Evolutionary conservation across 2,329 filamentous ascomycete species (phyloP), one percentile per base, ranked within the genome.

Genomic region (Bipolaris cookei): DNA sequence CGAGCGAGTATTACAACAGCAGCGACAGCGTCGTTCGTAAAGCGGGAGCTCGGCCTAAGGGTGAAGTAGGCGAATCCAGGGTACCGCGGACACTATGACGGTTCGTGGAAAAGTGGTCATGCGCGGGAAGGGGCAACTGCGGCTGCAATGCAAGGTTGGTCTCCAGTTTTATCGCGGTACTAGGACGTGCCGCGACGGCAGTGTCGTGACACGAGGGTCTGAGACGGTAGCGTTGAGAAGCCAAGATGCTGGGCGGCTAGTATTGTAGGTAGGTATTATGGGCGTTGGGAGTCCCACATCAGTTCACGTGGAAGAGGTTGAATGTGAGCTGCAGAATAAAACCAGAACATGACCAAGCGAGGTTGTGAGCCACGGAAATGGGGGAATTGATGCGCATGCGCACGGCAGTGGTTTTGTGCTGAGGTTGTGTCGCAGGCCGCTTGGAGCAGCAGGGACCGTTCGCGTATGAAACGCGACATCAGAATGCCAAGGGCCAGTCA

Each of bases 381-480:
- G 14, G 14, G 38, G 6, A 16, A 28, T 14, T 14, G 4, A 16
- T 14, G 13, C 13, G 16, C 25, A 10, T 41, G 14, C 30, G 6
- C 21, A 8, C 11, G 16, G 49, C 11, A n/a, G n/a, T 34, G 34
- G 25, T 42, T 28, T 46, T 55, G 48, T 42, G 51, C 30, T 50
- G n/a, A 20, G 35, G 38, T 42, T 2, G 21, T 46, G 53, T 60
- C 54, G 42, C 52, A 52, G 25, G 11, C 35, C 14, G 50, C 59
- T 49, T 23, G 38, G 51, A 42, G 34, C 37, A 54, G 57, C 45
- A 58, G 7, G 56, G 39, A 51, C 50, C 47, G 30, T 23, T 30
- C 7, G 50, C 21, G 39, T 25, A 4, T 41, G 59, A 62, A 62
- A 62, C 59, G 32, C 46, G 42, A 47, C 32, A 56, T 32, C 20